Percentiles rank a stretch among this genome's conserved stretches.
Evolutionary conservation across 345 rosid genomes (phyloP).

Genomic region (Stellera chamaejasme): DNA sequence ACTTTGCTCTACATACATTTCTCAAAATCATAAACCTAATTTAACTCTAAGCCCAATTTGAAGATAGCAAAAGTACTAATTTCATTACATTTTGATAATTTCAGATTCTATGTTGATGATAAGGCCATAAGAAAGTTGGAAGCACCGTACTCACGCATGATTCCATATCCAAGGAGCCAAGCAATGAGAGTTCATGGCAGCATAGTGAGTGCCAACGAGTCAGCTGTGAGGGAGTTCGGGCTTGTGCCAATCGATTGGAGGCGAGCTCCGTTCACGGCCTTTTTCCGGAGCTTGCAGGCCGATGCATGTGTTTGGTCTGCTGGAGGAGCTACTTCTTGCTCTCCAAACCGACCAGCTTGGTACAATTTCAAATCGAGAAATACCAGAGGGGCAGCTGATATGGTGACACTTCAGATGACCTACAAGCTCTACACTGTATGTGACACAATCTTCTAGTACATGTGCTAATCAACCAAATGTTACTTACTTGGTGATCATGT

Average conservation of each 20-base stretch:
- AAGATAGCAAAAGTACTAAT: neutral
- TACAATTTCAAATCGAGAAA: too few relatives aligned
- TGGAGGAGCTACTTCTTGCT: slow-evolving; percentile 28
- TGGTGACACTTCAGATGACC: too few relatives aligned
- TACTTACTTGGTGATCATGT: too few relatives aligned
- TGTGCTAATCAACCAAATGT: too few relatives aligned
- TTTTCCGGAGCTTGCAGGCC: slow-evolving; percentile 30
- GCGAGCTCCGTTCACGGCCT: slow-evolving; percentile 39
- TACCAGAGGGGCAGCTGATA: too few relatives aligned
- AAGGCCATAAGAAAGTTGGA: slow-evolving; percentile 40
- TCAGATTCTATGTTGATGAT: slow-evolving; percentile 36
- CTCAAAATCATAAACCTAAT: neutral
- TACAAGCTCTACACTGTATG: too few relatives aligned
- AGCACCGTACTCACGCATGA: slow-evolving; percentile 18
- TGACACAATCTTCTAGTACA: too few relatives aligned
- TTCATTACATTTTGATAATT: neutral
- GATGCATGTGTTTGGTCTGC: slow-evolving; percentile 29
- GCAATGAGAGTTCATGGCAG: slow-evolving; percentile 31
- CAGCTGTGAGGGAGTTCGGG: slow-evolving; percentile 36
- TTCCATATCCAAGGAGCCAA: slow-evolving; percentile 34
- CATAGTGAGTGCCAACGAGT: slow-evolving; percentile 40
- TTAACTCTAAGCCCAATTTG: neutral
- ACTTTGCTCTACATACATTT: too few relatives aligned
- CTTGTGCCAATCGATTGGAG: slow-evolving; percentile 36
- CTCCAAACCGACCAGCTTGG: too few relatives aligned